Conservation (phyloP, 2,329 filamentous ascomycete genomes). For the Raffaelea albimanens region DNA sequence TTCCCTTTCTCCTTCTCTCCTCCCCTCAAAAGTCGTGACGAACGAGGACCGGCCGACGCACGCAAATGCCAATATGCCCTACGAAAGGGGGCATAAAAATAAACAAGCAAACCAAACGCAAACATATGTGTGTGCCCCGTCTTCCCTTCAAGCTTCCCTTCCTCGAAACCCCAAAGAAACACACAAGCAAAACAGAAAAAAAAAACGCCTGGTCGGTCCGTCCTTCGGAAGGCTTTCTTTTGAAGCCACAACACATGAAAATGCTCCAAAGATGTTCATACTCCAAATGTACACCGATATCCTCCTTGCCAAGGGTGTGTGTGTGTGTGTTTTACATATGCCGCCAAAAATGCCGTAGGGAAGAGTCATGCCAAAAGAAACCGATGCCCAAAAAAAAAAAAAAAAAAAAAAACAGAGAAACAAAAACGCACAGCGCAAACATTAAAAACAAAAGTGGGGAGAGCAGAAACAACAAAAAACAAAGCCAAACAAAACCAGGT, state of each 20-base stretch:
- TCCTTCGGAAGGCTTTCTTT: background rate
- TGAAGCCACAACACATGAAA: background rate
- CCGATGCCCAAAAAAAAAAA: background rate
- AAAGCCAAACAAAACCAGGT: background rate
- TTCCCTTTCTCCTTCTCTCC: too few species aligned
- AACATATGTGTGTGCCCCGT: background rate
- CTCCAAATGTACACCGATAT: conserved; percentile 6
- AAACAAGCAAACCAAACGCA: too few species aligned
- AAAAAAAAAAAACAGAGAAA: background rate
- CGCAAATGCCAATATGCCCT: too few species aligned
- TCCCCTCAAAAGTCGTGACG: too few species aligned
- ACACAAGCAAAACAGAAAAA: conserved; percentile 3
- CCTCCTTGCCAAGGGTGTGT: background rate
- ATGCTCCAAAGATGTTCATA: conserved; percentile 4
- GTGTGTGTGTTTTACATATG: conserved; percentile 6
- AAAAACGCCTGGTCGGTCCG: background rate
- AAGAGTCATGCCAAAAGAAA: background rate
- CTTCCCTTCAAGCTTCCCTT: background rate
- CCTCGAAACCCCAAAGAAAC: background rate
- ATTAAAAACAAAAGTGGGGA: background rate
- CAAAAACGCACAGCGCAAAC: background rate
- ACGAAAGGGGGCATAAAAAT: too few species aligned
- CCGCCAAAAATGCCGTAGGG: conserved; percentile 9
- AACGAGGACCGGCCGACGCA: too few species aligned
- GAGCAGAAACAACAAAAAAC: background rate